These are phyloP conservation scores for Neurospora africana DNA, from an alignment of 495 filamentous ascomycete genomes.

Conservation along the genomic window DNA sequence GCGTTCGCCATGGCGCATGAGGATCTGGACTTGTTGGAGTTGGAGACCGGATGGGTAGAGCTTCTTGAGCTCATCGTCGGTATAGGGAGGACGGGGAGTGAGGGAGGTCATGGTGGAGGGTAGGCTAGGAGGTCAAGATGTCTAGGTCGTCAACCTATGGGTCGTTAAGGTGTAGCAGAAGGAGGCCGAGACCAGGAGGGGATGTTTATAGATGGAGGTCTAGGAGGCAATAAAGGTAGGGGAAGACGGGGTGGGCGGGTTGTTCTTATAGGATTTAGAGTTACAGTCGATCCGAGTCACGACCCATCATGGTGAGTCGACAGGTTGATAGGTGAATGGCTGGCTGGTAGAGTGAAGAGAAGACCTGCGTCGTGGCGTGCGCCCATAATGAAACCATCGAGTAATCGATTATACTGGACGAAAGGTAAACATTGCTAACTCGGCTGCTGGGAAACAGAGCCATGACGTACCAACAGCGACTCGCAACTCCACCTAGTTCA, in stretches of 20 bases:
- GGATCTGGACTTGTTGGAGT: slow-evolving; percentile 81
- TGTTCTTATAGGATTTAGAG: neutral
- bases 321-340: neutral
- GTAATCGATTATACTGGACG: neutral
- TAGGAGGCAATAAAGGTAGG: neutral
- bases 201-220: neutral
- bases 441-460: neutral
- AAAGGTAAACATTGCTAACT: neutral
- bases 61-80: slow-evolving; percentile 62
- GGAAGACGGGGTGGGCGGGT: neutral
- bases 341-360: neutral
- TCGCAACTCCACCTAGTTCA: neutral
- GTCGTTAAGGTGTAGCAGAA: neutral
- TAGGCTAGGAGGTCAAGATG: neutral
- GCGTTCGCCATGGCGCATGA: slow-evolving; percentile 86
- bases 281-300: neutral
- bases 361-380: neutral
- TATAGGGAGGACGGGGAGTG: slow-evolving; percentile 64
- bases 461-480: neutral
- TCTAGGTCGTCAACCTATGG: neutral
- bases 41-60: slow-evolving; percentile 75
- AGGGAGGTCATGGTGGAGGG: slow-evolving; percentile 59
- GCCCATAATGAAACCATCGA: neutral
- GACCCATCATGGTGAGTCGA: neutral
- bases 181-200: neutral